phyloP scores from a whole-genome alignment of 306 rosid genomes.

The Morella rubra region DNA sequence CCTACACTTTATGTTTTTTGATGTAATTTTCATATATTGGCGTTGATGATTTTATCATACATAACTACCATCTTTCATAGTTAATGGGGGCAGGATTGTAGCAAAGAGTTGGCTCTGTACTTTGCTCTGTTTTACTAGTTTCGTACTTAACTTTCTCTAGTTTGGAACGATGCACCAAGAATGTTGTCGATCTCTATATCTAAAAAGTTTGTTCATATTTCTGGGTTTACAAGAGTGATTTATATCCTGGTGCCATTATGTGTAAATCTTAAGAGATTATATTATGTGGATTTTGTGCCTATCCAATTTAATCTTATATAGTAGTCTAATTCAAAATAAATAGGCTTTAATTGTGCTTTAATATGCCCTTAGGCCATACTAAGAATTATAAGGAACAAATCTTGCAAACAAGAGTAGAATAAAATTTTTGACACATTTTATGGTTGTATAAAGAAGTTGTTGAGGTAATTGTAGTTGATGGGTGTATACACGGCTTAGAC shows the following conservation, averaged over 20 bases:
- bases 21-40: not conserved
- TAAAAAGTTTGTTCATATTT: not conserved
- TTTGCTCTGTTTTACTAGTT: not conserved
- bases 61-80: not conserved
- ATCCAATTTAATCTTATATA: too few relatives aligned
- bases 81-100: not conserved
- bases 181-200: not conserved
- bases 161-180: slow-evolving; percentile 7
- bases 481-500: not conserved
- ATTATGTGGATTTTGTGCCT: not conserved
- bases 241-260: slow-evolving; percentile 1
- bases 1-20: slow-evolving; percentile 4
- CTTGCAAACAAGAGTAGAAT: too few relatives aligned
- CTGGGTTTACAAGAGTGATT: slow-evolving; percentile 13
- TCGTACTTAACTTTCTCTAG: not conserved
- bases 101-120: not conserved
- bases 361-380: too few relatives aligned
- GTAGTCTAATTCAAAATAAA: too few relatives aligned
- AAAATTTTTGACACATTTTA: not conserved
- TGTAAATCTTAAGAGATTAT: not conserved
- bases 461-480: not conserved
- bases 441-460: not conserved
- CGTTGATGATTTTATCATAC: slow-evolving; percentile 4
- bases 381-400: too few relatives aligned
- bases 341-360: too few relatives aligned